A percentile compares a stretch with the other conserved stretches of the same genome.
These are phyloP conservation scores for Dalbergia cochinchinensis DNA, from an alignment of 306 rosid genomes.

Conservation along the genomic window DNA sequence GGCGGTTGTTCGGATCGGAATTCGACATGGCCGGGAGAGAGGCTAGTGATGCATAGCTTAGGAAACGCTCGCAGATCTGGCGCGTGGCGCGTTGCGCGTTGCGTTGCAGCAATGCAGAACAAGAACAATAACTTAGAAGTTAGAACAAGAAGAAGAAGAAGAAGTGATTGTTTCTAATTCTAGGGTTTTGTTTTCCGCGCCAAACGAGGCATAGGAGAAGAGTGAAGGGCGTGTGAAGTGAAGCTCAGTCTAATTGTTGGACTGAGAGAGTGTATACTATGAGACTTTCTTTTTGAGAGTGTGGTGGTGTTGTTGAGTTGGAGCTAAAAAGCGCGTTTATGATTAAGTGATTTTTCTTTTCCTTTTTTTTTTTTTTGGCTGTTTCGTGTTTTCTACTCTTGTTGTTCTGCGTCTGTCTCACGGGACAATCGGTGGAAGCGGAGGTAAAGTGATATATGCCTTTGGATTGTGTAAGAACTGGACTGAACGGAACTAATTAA, in stretches of 20 bases:
- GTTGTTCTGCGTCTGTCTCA: background rate
- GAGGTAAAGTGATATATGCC: background rate
- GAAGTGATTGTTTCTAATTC: background rate
- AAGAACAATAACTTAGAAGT: background rate
- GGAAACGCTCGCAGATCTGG: conserved; percentile 31
- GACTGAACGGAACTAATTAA: background rate
- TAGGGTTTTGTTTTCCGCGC: background rate
- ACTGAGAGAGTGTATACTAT: background rate
- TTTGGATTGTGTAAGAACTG: background rate
- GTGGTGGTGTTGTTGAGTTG: background rate
- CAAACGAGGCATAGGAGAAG: background rate
- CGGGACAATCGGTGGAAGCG: conserved; percentile 28
- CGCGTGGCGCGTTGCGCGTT: conserved; percentile 35
- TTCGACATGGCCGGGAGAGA: conserved; percentile 28
- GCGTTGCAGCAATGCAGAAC: conserved; percentile 15
- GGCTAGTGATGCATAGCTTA: conserved; percentile 33
- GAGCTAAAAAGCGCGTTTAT: background rate
- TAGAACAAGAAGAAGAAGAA: background rate
- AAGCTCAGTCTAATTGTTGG: background rate
- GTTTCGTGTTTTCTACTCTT: background rate
- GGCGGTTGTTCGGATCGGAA: conserved; percentile 36
- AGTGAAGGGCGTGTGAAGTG: background rate
- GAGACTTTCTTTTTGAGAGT: background rate
- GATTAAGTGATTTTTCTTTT: background rate
- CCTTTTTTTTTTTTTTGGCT: too few species aligned